Conservation (phyloP, 257 asterid genomes). For the Paulownia fortunei region DNA sequence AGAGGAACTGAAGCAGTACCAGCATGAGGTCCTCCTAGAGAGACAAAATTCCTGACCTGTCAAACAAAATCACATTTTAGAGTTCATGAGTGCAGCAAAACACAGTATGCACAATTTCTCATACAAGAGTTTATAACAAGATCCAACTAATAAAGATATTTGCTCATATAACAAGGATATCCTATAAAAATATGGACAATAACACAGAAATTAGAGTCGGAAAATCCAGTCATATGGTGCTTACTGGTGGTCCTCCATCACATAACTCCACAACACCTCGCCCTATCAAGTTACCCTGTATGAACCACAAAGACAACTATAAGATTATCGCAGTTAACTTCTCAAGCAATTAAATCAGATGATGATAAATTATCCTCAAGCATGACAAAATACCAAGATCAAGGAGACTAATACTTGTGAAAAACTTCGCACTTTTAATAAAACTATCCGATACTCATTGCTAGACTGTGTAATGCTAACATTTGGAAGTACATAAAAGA, state of each 20-base stretch:
- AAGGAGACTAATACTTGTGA: not conserved
- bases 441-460: not conserved
- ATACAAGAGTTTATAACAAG: no score
- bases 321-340: constrained; percentile 1
- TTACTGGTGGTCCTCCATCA: constrained; percentile 93
- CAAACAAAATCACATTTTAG: not conserved
- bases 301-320: constrained; percentile 38
- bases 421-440: not conserved
- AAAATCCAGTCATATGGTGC: constrained; percentile 33
- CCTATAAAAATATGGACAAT: not conserved
- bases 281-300: constrained; percentile 92
- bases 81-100: constrained; percentile 24
- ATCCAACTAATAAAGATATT: not conserved
- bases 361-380: not conserved
- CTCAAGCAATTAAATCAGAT: not conserved
- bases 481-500: not conserved
- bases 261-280: constrained; percentile 90
- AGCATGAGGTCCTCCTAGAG: constrained; percentile 97
- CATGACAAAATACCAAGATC: constrained; percentile 1
- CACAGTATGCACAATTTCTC: not conserved
- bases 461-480: not conserved
- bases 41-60: constrained; percentile 83
- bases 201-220: not conserved
- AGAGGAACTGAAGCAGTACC: constrained; percentile 99
- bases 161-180: constrained; percentile 1